These are phyloP conservation scores for Tolypocladium tropicale DNA, from an alignment of 2,329 filamentous ascomycete genomes.

Conservation along the genomic window DNA sequence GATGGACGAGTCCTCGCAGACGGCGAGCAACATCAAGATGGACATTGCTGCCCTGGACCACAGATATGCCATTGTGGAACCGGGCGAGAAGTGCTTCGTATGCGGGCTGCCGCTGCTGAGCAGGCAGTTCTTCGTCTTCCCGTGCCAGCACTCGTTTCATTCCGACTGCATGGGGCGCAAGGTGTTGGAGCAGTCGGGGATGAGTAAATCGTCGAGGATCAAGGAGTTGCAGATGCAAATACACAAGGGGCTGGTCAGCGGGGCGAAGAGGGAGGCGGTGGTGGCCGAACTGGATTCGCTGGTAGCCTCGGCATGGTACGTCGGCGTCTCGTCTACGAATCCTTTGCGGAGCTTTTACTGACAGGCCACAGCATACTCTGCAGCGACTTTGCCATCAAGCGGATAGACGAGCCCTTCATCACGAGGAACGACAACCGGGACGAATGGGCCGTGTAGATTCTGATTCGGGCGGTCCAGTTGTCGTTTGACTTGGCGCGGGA, in stretches of 20 bases:
- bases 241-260: constrained; percentile 60
- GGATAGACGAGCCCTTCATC: constrained; percentile 89
- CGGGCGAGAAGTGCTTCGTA: constrained; percentile 86
- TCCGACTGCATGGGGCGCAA: constrained; percentile 84
- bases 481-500: neutral
- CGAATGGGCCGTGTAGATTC: constrained; percentile 64
- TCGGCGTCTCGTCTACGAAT: constrained; percentile 5
- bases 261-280: constrained; percentile 67
- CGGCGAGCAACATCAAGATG: constrained; percentile 79
- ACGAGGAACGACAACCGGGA: constrained; percentile 58
- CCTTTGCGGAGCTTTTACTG: neutral
- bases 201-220: constrained; percentile 68
- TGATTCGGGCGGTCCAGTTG: neutral
- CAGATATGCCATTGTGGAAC: constrained; percentile 92
- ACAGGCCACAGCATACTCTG: constrained; percentile 63
- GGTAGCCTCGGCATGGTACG: constrained; percentile 80
- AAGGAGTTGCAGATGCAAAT: constrained; percentile 78
- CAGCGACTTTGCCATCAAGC: constrained; percentile 88
- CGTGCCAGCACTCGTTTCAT: constrained; percentile 96
- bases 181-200: constrained; percentile 72
- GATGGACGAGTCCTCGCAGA: constrained; percentile 90
- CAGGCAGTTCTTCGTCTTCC: constrained; percentile 95
- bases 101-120: constrained; percentile 80
- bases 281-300: constrained; percentile 85
- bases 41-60: constrained; percentile 81